phyloP scores from a whole-genome alignment of 345 rosid species.

The Sonneratia caseolaris region DNA sequence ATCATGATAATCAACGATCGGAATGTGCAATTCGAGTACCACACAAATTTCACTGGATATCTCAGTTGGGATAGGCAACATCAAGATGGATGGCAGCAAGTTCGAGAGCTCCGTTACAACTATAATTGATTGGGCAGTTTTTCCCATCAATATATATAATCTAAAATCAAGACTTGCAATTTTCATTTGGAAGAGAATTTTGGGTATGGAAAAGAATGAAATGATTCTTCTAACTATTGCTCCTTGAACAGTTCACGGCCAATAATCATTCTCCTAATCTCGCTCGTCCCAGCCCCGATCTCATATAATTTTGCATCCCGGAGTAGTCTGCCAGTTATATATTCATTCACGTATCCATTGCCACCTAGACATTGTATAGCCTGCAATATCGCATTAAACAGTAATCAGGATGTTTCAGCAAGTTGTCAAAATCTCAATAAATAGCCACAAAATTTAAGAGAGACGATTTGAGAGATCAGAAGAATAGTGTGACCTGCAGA shows the following conservation, averaged over 20 bases:
- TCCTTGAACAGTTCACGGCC: slow-evolving; percentile 84
- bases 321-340: slow-evolving; percentile 76
- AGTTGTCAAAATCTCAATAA: not conserved
- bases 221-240: slow-evolving; percentile 20
- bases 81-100: not conserved
- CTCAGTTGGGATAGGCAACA: not conserved
- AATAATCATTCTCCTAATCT: slow-evolving; percentile 82
- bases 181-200: not conserved
- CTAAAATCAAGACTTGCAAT: not conserved
- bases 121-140: not conserved
- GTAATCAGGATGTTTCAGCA: not conserved
- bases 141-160: not conserved
- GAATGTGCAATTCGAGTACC: not conserved
- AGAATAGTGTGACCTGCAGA: slow-evolving; percentile 54
- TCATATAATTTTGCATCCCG: slow-evolving; percentile 92
- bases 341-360: slow-evolving; percentile 87
- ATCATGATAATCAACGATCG: no score
- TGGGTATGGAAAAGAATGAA: not conserved
- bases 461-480: not conserved
- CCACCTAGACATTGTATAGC: slow-evolving; percentile 98
- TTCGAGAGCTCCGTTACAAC: not conserved
- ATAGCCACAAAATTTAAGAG: not conserved
- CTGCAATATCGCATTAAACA: slow-evolving; percentile 27
- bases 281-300: slow-evolving; percentile 95
- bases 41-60: not conserved